These are phyloP conservation scores for Penicillium sp. DNA, from an alignment of 2,329 filamentous ascomycete genomes.

Conservation along the genomic window DNA sequence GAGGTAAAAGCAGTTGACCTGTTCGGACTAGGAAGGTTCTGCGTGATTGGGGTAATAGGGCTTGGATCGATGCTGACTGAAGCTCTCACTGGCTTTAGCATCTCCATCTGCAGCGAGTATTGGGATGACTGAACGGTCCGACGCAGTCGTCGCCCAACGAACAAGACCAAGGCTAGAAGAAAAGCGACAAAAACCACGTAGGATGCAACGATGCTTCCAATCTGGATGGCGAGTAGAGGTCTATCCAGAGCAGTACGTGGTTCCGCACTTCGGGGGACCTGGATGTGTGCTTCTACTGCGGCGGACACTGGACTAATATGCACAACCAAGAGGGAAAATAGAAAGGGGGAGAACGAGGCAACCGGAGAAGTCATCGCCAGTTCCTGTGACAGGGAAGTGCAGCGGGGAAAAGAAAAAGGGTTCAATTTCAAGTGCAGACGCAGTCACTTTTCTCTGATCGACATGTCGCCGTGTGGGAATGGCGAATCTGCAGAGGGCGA, in stretches of 20 bases:
- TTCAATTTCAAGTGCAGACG: conserved; percentile 14
- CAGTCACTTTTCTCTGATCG: conserved; percentile 20
- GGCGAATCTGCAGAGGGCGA: conserved; percentile 28
- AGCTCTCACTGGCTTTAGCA: conserved; percentile 50
- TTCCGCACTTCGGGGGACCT: conserved; percentile 44
- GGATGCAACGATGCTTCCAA: conserved; percentile 78
- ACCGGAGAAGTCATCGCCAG: conserved; percentile 20
- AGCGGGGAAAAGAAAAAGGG: conserved; percentile 9
- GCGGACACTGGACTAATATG: conserved; percentile 13
- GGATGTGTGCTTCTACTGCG: conserved; percentile 39
- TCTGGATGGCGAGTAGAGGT: conserved; percentile 73
- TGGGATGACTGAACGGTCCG: conserved; percentile 54
- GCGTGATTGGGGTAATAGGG: conserved; percentile 34
- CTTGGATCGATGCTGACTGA: conserved; percentile 34
- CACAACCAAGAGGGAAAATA: conserved; percentile 55
- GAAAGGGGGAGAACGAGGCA: conserved; percentile 54
- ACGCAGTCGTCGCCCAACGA: conserved; percentile 60
- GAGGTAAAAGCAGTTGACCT: conserved; percentile 40
- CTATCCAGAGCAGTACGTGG: conserved; percentile 54
- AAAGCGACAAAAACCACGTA: conserved; percentile 78
- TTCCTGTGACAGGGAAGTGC: conserved; percentile 9
- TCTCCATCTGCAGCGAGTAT: conserved; percentile 56
- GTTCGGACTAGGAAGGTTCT: conserved; percentile 36
- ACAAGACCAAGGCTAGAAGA: conserved; percentile 66
- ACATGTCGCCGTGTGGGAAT: conserved; percentile 13